Conservation (phyloP, 345 rosid species). For the Euclidium syriacum region DNA sequence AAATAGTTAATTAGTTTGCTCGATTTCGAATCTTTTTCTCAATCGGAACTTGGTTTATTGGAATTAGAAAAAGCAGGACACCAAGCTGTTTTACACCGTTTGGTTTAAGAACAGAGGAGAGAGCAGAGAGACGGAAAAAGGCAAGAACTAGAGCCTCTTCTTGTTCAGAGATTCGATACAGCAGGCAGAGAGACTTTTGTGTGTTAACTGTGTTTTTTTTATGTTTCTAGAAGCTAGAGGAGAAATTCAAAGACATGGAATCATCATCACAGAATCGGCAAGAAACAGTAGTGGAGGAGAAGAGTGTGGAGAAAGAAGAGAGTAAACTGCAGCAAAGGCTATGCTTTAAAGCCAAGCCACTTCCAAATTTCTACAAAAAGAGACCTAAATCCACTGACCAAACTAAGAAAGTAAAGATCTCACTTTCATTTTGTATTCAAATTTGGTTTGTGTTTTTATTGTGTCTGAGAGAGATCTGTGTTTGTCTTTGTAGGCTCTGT, state of each 20-base stretch:
- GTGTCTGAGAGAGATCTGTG: neutral
- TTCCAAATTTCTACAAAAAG: slow-evolving; percentile 78
- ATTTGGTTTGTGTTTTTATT: neutral
- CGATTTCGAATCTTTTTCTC: slow-evolving; percentile 32
- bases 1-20: neutral
- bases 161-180: neutral
- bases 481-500: slow-evolving; percentile 27
- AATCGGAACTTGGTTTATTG: neutral
- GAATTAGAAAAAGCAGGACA: slow-evolving; percentile 40
- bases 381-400: slow-evolving; percentile 36
- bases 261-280: too few species aligned
- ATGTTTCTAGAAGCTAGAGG: slow-evolving; percentile 64
- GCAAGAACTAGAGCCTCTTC: slow-evolving; percentile 46
- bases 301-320: slow-evolving; percentile 60
- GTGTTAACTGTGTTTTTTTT: neutral
- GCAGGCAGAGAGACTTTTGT: neutral
- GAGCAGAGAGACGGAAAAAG: slow-evolving; percentile 80
- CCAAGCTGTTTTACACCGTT: slow-evolving; percentile 67
- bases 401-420: slow-evolving; percentile 44
- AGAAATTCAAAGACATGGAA: slow-evolving; percentile 59
- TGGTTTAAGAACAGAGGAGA: slow-evolving; percentile 67
- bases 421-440: neutral
- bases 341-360: slow-evolving; percentile 93
- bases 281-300: slow-evolving; percentile 49
- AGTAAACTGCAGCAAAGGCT: slow-evolving; percentile 55